Conservation (phyloP, 495 filamentous ascomycete species). For the Chaetomium cochliodes region DNA sequence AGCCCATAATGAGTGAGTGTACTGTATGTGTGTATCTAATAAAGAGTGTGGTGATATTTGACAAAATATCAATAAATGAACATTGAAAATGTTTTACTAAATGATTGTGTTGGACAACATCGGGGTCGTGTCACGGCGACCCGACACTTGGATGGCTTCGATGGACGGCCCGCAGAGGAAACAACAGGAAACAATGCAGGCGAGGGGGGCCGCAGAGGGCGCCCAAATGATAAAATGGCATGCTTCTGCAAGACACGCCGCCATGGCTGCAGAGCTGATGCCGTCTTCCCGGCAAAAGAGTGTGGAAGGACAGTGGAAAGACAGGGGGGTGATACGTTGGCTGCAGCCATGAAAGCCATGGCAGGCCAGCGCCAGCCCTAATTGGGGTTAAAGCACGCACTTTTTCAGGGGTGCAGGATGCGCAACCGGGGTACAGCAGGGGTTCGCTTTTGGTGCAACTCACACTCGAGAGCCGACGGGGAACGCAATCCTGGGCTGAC, state of each 20-base stretch:
- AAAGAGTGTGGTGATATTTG: not conserved
- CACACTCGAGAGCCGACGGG: not conserved
- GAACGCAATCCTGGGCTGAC: constrained; percentile 9
- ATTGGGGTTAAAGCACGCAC: constrained; percentile 1
- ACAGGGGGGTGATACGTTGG: constrained; percentile 19
- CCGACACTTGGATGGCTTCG: too few species aligned
- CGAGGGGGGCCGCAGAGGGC: not conserved
- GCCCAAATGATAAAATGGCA: not conserved
- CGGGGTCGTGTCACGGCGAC: constrained; percentile 12
- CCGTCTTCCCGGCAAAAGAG: not conserved
- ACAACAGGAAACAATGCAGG: not conserved
- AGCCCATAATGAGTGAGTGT: constrained; percentile 14
- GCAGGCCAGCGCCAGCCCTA: not conserved
- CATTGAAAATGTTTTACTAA: not conserved
- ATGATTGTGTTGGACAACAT: constrained; percentile 9
- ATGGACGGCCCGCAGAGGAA: constrained; percentile 10
- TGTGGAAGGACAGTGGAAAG: constrained; percentile 11
- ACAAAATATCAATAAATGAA: not conserved
- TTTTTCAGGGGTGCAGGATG: constrained; percentile 2
- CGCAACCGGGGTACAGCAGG: not conserved
- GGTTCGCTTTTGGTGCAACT: not conserved
- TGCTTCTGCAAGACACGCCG: not conserved
- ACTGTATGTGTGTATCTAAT: too few species aligned
- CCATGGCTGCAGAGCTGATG: not conserved
- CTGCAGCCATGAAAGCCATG: constrained; percentile 6